Conservation (phyloP, 306 rosid genomes). For the Corylus americana region DNA sequence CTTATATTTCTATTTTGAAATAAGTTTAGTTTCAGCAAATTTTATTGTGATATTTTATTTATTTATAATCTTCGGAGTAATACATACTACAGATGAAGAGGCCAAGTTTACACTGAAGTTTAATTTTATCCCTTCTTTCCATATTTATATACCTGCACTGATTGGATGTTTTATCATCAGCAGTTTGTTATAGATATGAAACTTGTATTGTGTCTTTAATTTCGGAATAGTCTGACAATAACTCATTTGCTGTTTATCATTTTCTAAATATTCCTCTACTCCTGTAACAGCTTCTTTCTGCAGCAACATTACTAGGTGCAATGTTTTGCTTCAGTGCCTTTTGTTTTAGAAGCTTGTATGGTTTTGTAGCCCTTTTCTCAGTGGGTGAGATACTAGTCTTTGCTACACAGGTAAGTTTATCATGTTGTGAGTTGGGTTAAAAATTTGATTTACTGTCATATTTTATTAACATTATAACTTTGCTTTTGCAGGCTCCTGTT, state of each 20-base stretch:
- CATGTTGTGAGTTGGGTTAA: conserved; percentile 18
- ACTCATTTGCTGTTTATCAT: conserved; percentile 16
- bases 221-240: background rate
- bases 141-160: background rate
- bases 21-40: background rate
- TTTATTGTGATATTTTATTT: background rate
- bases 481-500: conserved; percentile 89
- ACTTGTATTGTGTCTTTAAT: background rate
- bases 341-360: conserved; percentile 61
- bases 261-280: conserved; percentile 26
- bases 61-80: background rate
- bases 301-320: conserved; percentile 81
- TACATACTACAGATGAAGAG: background rate
- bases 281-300: conserved; percentile 76
- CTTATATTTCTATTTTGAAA: background rate
- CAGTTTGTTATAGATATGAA: background rate
- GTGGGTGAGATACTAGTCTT: conserved; percentile 86
- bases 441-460: background rate
- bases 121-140: background rate
- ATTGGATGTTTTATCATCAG: conserved; percentile 1
- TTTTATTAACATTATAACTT: conserved; percentile 25
- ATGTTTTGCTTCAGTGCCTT: conserved; percentile 81
- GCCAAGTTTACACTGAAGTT: background rate
- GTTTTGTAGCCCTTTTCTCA: conserved; percentile 61
- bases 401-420: conserved; percentile 71